phyloP scores from a whole-genome alignment of 805 yeast species.

The Kodamaea nitidulidarum region DNA sequence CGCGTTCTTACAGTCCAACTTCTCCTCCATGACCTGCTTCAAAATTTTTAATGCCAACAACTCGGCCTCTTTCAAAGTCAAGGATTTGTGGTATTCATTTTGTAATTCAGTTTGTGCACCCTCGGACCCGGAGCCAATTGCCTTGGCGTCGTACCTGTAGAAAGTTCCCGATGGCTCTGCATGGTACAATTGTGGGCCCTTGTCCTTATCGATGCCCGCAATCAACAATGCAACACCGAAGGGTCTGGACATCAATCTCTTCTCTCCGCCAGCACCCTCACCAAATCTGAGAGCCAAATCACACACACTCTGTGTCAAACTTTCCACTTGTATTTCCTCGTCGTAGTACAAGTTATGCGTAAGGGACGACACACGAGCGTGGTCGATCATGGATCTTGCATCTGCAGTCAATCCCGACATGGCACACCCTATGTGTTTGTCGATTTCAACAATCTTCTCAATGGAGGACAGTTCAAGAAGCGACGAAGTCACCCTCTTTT shows the following conservation, averaged over 20 bases:
- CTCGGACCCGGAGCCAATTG: conserved; percentile 97
- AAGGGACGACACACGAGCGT: conserved; percentile 85
- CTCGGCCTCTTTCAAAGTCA: conserved; percentile 92
- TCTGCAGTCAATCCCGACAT: conserved; percentile 99
- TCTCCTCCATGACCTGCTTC: conserved; percentile 99
- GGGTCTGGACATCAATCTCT: conserved; percentile 94
- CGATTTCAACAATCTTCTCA: conserved; percentile 94
- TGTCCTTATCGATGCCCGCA: conserved; percentile 89
- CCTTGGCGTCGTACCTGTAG: conserved; percentile 96
- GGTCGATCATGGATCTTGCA: conserved; percentile 98
- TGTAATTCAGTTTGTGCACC: conserved; percentile 98
- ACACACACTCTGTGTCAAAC: conserved; percentile 93
- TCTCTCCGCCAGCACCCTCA: conserved; percentile 95
- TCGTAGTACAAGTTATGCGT: conserved; percentile 88
- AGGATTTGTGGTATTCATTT: conserved; percentile 90
- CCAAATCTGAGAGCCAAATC: conserved; percentile 96
- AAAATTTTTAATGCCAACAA: conserved; percentile 79
- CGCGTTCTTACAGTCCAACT: conserved; percentile 89
- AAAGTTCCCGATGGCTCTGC: conserved; percentile 99
- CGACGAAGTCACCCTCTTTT: conserved; percentile 92
- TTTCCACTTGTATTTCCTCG: conserved; percentile 88
- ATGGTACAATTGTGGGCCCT: conserved; percentile 94
- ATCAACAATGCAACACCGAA: conserved; percentile 96
- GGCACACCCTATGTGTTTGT: conserved; percentile 93
- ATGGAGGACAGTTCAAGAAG: conserved; percentile 87